Conservation (phyloP, 495 filamentous ascomycete genomes). For the Aspergillus heteromorphus region DNA sequence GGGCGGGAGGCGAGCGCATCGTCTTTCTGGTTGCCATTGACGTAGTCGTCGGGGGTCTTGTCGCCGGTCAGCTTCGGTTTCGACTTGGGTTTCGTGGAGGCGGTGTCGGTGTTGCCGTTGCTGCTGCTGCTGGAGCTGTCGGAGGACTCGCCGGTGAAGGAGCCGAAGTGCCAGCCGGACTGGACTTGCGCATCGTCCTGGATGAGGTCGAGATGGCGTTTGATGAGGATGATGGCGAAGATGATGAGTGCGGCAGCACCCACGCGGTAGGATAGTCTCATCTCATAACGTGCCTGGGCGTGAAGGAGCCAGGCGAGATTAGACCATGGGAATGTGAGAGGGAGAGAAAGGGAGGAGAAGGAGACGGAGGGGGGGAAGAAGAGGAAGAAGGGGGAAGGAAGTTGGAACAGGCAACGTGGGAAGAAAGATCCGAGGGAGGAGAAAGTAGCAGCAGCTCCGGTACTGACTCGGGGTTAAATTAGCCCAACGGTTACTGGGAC, state of each 20-base stretch:
- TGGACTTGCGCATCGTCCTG: slow-evolving; percentile 19
- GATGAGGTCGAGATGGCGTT: slow-evolving; percentile 25
- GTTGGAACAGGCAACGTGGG: not conserved
- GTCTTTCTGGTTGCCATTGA: not conserved
- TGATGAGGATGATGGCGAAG: slow-evolving; percentile 30
- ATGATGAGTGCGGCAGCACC: slow-evolving; percentile 32
- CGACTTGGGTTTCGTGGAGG: not conserved
- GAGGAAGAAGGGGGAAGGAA: not conserved
- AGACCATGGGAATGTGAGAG: not conserved
- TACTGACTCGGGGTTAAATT: not conserved
- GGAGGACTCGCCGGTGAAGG: slow-evolving; percentile 10
- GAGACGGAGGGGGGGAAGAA: slow-evolving; percentile 4
- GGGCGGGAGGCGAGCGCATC: slow-evolving; percentile 4
- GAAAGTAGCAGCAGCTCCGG: not conserved
- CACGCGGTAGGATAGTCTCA: slow-evolving; percentile 38
- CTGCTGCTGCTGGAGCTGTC: slow-evolving; percentile 6
- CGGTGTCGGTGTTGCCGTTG: slow-evolving; percentile 7
- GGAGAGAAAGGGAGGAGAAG: slow-evolving; percentile 5
- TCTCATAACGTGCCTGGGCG: slow-evolving; percentile 31
- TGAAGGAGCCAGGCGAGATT: not conserved
- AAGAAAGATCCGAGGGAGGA: not conserved
- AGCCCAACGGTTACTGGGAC: not conserved
- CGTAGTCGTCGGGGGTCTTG: not conserved
- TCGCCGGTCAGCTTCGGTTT: not conserved
- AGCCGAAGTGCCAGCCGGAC: slow-evolving; percentile 29